These are phyloP conservation scores for Diutina rugosa DNA, from an alignment of 1,139 yeast genomes.

Conservation along the genomic window DNA sequence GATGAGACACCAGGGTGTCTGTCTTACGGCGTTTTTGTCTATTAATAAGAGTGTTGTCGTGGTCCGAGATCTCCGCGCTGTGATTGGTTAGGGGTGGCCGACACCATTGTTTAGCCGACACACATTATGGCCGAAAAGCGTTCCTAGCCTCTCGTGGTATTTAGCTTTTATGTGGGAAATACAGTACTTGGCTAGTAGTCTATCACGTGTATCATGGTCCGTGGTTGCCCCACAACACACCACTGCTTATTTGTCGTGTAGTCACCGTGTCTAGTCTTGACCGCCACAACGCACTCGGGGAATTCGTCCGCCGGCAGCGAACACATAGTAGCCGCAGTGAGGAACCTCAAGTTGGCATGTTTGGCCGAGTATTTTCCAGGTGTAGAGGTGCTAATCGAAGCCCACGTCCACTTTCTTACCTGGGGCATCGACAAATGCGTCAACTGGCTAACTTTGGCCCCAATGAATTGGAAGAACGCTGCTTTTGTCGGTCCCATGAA, in stretches of 20 bases:
- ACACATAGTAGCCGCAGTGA: neutral
- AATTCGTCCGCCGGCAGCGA: neutral
- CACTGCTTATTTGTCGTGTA: slow-evolving; percentile 1
- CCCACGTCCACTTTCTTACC: neutral
- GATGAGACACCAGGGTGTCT: neutral
- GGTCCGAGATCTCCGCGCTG: neutral
- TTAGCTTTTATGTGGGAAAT: neutral
- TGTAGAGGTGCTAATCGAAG: neutral
- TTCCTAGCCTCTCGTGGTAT: neutral
- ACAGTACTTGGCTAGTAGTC: neutral
- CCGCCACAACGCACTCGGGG: neutral
- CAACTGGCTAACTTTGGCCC: neutral
- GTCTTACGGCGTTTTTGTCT: neutral
- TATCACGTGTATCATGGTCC: neutral
- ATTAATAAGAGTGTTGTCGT: neutral
- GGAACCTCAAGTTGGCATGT: neutral
- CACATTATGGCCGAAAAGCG: neutral
- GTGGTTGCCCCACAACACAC: neutral
- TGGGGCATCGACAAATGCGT: neutral
- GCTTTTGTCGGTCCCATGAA: neutral
- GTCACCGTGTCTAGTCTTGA: neutral
- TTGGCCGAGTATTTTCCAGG: neutral
- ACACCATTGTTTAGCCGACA: neutral
- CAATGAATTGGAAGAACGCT: neutral
- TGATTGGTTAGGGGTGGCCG: neutral